Evolutionary conservation across 768 basidiomycete species (phyloP).

Genomic region (Tulasnella sp.): DNA sequence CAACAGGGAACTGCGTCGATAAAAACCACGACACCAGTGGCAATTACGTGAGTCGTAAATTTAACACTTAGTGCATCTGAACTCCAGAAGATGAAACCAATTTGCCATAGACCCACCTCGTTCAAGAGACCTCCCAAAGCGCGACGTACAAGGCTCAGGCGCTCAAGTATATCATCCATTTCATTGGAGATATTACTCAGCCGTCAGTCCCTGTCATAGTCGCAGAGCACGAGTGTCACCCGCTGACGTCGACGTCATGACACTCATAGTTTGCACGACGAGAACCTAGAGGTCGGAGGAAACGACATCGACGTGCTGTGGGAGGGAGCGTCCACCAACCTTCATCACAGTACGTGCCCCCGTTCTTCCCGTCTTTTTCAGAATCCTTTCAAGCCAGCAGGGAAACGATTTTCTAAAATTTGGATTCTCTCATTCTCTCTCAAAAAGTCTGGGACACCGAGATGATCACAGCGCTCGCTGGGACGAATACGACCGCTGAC

Average conservation of each 20-base stretch:
- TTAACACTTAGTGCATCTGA: neutral
- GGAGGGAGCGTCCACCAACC: neutral
- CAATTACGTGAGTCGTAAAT: neutral
- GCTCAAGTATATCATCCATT: slow-evolving; percentile 12
- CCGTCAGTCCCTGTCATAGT: too few relatives aligned
- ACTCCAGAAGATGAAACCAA: neutral
- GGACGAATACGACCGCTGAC: neutral
- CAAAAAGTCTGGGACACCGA: slow-evolving; percentile 14
- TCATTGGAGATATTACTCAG: slow-evolving; percentile 12
- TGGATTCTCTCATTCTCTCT: too few relatives aligned
- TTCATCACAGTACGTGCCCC: slow-evolving; percentile 2
- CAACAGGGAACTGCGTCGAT: neutral
- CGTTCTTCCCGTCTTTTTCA: too few relatives aligned
- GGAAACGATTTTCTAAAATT: too few relatives aligned
- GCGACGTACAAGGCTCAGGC: neutral
- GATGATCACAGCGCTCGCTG: slow-evolving; percentile 4
- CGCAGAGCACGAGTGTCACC: too few relatives aligned
- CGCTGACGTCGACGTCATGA: too few relatives aligned
- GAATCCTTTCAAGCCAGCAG: too few relatives aligned
- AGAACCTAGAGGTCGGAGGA: neutral
- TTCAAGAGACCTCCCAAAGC: neutral
- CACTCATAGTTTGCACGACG: too few relatives aligned
- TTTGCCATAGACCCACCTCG: neutral
- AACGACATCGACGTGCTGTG: neutral
- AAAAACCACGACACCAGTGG: neutral